phyloP scores from a whole-genome alignment of 371 early-diverging fungal species.

The Rhizopus arrhizus region DNA sequence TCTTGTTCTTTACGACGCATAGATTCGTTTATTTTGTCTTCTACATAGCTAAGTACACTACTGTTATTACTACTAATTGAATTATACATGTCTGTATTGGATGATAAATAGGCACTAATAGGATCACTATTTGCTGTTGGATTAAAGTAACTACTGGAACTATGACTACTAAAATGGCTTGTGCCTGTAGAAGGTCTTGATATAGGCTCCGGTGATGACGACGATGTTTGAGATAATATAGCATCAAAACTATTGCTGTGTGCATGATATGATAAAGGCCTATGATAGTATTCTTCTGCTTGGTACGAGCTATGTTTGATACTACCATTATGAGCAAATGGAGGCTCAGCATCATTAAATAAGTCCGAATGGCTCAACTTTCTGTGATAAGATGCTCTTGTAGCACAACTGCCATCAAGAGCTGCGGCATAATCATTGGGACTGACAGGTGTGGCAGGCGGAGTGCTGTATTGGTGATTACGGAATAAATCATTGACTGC shows the following conservation, averaged over 20 bases:
- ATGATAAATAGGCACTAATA: neutral
- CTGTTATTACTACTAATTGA: conserved; percentile 13
- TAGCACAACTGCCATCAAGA: neutral
- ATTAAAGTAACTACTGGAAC: too few species aligned
- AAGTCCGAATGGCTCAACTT: too few species aligned
- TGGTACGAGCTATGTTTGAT: conserved; percentile 7
- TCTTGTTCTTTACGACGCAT: neutral
- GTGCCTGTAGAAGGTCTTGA: conserved; percentile 24
- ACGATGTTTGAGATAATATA: neutral
- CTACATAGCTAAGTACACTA: conserved; percentile 19
- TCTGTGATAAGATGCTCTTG: neutral
- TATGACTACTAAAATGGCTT: conserved; percentile 1
- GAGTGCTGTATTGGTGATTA: neutral
- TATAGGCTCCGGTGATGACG: conserved; percentile 14
- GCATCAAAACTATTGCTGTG: conserved; percentile 5
- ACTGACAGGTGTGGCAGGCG: neutral
- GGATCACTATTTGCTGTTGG: conserved; percentile 14
- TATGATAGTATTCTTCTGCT: conserved; percentile 13
- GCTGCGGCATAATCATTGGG: neutral
- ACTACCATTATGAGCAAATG: too few species aligned
- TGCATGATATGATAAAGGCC: conserved; percentile 4
- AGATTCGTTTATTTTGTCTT: conserved; percentile 11
- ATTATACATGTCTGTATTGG: conserved; percentile 7
- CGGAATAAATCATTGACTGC: conserved; percentile 11
- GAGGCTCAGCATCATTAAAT: too few species aligned